A percentile compares a stretch with the other conserved stretches of the same genome.
Evolutionary conservation across 495 filamentous ascomycete species (phyloP).

Genomic region (Penicillium silybi): DNA sequence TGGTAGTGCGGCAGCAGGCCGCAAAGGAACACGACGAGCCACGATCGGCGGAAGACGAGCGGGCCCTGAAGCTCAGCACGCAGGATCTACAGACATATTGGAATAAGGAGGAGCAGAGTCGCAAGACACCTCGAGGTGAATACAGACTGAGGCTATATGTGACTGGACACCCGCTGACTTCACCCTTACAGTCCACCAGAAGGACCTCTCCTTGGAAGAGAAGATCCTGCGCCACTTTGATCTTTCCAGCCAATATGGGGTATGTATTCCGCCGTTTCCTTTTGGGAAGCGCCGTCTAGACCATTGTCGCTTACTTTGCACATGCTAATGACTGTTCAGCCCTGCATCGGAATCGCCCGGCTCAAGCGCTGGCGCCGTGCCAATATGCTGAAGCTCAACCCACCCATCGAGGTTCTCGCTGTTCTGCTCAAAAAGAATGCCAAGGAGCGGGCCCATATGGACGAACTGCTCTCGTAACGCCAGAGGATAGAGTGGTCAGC

Average conservation of each 20-base stretch:
- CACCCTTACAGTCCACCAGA: constrained; percentile 60
- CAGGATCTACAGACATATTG: constrained; percentile 70
- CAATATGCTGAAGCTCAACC: constrained; percentile 69
- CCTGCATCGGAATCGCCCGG: constrained; percentile 80
- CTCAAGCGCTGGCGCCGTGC: constrained; percentile 87
- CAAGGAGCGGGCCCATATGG: constrained; percentile 67
- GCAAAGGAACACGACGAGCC: constrained; percentile 38
- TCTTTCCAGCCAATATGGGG: constrained; percentile 81
- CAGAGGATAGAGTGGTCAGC: neutral
- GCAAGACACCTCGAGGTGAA: constrained; percentile 49
- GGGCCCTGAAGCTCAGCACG: constrained; percentile 57
- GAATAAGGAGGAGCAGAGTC: constrained; percentile 57
- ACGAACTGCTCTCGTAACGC: constrained; percentile 64
- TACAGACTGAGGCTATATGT: neutral
- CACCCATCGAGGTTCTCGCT: constrained; percentile 88
- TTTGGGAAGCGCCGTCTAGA: too few relatives aligned
- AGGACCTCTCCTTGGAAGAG: constrained; percentile 66
- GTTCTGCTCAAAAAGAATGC: constrained; percentile 67
- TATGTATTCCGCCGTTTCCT: too few relatives aligned
- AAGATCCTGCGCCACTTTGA: constrained; percentile 88
- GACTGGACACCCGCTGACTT: constrained; percentile 2
- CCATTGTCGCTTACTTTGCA: neutral
- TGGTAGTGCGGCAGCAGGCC: constrained; percentile 42
- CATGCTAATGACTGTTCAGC: constrained; percentile 48
- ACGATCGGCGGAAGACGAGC: constrained; percentile 47